Conservation (phyloP, 441 rosid genomes). For the Syzygium syzygioides region DNA sequence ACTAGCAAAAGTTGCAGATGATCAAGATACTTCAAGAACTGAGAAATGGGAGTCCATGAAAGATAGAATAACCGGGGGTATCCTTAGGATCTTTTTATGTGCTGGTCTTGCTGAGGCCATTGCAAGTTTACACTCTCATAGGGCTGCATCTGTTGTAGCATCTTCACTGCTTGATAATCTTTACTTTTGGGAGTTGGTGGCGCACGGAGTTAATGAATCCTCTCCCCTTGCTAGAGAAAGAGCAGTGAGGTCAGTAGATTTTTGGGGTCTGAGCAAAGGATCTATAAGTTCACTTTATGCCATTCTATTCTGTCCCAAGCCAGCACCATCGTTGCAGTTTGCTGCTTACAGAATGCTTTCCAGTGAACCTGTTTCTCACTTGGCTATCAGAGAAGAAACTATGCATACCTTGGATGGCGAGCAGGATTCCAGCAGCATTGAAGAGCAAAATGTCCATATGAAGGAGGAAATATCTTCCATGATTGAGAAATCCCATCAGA, state of each 20-base stretch:
- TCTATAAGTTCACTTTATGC: conserved; percentile 79
- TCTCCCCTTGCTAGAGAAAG: conserved; percentile 61
- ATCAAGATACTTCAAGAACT: conserved; percentile 22
- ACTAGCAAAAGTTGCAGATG: conserved; percentile 26
- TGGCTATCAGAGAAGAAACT: conserved; percentile 57
- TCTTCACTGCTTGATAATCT: conserved; percentile 50
- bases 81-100: conserved; percentile 87
- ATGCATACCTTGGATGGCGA: conserved; percentile 27
- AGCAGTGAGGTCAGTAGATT: conserved; percentile 84
- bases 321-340: conserved; percentile 63
- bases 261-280: conserved; percentile 88
- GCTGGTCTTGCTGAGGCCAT: conserved; percentile 88
- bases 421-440: conserved; percentile 31
- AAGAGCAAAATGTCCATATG: conserved; percentile 51
- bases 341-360: conserved; percentile 86
- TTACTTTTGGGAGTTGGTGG: conserved; percentile 85
- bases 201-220: conserved; percentile 53
- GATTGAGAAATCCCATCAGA: conserved; percentile 61
- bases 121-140: conserved; percentile 45
- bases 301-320: conserved; percentile 64
- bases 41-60: conserved; percentile 56
- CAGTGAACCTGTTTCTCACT: conserved; percentile 64
- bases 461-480: conserved; percentile 61
- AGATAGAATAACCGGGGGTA: conserved; percentile 71
- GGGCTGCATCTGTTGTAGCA: conserved; percentile 64